A percentile compares a stretch with the other conserved stretches of the same genome.
These are phyloP conservation scores for Chytriomyces sp. DNA, from an alignment of 192 early-diverging fungal species.

Conservation along the genomic window DNA sequence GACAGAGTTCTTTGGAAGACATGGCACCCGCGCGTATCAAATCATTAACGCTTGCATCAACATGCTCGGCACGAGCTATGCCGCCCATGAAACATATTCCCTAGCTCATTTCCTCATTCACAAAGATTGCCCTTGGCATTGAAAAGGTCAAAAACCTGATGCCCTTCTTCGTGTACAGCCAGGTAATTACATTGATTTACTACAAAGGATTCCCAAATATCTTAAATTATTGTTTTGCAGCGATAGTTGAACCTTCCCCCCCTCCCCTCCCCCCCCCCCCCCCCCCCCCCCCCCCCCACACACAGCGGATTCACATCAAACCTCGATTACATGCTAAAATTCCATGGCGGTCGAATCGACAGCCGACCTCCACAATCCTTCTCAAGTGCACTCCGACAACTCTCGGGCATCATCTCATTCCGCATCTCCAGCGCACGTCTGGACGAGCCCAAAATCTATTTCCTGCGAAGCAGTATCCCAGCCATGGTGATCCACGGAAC, in stretches of 20 bases:
- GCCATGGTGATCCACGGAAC: constrained; percentile 43
- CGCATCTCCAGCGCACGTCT: constrained; percentile 22
- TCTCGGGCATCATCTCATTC: constrained; percentile 32
- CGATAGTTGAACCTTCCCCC: constrained; percentile 47
- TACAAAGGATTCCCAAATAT: no score
- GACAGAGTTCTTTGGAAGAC: constrained; percentile 68
- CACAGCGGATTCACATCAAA: constrained; percentile 30
- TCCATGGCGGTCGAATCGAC: constrained; percentile 33
- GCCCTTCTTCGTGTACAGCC: constrained; percentile 46
- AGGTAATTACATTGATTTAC: not conserved
- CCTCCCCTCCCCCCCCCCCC: no score
- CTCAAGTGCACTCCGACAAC: constrained; percentile 19
- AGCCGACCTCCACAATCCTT: constrained; percentile 37
- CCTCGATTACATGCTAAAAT: constrained; percentile 40
- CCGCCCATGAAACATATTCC: constrained; percentile 33
- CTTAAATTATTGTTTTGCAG: not conserved
- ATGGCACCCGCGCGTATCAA: constrained; percentile 58
- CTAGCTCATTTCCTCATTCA: constrained; percentile 25
- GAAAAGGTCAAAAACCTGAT: constrained; percentile 40
- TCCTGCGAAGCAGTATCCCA: constrained; percentile 26
- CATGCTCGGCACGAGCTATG: constrained; percentile 49
- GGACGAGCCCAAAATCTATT: not conserved
- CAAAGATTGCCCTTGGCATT: constrained; percentile 37
- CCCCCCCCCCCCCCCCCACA: no score
- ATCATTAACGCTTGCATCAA: constrained; percentile 62